Evolutionary conservation across 2,329 filamentous ascomycete genomes (phyloP), one percentile per base, ranked within the genome.

Genomic region (Fulvia fulva): DNA sequence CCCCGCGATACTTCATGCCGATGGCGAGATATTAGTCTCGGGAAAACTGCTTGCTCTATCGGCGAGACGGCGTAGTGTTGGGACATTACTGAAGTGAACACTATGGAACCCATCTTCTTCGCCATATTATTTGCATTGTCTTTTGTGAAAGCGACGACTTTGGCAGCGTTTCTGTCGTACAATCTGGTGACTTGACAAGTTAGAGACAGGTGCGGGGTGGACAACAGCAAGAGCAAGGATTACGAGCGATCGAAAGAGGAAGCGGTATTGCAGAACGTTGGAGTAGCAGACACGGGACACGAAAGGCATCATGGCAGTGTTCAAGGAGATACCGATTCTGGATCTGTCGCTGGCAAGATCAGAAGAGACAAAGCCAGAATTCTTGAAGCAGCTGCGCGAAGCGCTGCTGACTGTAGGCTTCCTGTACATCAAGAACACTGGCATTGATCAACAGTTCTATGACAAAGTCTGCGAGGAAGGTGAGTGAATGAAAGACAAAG

Each of bases 401-500:
- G 89, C 90, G 0, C 77, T 96, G 30, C 83, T 96, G 67, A 88
- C 93, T 71, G 89, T 95, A n/a, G 91, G 91, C 1, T 96, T 96
- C 69, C 74, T 95, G 22, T 96, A 96, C 69, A 82, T 96, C 61
- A 87, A 87, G 70, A 91, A 95, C 69, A 87, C 89, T 2, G 88
- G 87, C 22, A 85, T 93, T 52, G 79, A 87, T 5, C 81, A 87
- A 16, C 77, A 82, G 41, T 75, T 93, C 53, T 85, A 89, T 65
- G 69, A 82, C 23, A 74, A 81, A 61, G 89, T 93, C 25, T 85
- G 90, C 54, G 68, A 75, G 2, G 81, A 91, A 68, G 89, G 88
- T 32, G 1, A 2, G 28, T 32, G 12, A 32, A 12, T 7, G 28
- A 32, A 32, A 12, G 28, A 12, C 8, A 9, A 12, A 12, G 12